Evolutionary conservation across 129 eudicot species (phyloP), one percentile per base, ranked within the genome.

Genomic region (Flaveria robusta): DNA sequence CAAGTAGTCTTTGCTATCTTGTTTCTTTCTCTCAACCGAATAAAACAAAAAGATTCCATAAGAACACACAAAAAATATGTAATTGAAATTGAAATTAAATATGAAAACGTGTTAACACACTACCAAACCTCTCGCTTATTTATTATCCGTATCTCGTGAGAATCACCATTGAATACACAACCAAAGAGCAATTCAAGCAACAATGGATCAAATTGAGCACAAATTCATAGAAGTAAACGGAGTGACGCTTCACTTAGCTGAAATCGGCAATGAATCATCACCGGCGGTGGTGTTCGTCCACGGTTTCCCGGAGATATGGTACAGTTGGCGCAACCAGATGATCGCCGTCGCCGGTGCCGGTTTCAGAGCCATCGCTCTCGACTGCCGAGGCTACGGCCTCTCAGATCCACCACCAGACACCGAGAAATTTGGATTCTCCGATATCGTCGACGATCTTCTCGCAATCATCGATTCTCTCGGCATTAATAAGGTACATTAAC

Each of bases 261-360:
- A 72, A 72, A 50, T 52, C n/a, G 83, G 83, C 46, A 51, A 7
- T 11, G 68, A 79, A 47, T 39, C 74, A 15, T 54, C 83, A 15
- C 81, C 88, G 31, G 78, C 22, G 12, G 86, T 87, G 56, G 64
- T 87, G 43, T 84, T 84, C 68, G 75, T 87, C 3, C 88, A 87
- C 20, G 91, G 91, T 19, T 87, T 87, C 49, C 88, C 86, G 0
- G 88, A 87, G 68, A 87, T 84, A 41, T 87, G 91, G 91, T 87
- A 87, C 75, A 78, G 83, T 0, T 87, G 88, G 91, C 81, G 86
- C 1, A 73, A 87, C 46, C 91, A 87, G 66, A 87, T 87, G 91
- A 62, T 78, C 2, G 79, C 88, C 54, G 74, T 81, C 15, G 88
- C 86, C 3, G 37, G 68, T 23, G 78, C 82, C 7, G 82, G 82